Percentiles rank a stretch among this genome's conserved stretches.
phyloP scores from a whole-genome alignment of 78 protist species.

The Speleostelium caveatum region DNA sequence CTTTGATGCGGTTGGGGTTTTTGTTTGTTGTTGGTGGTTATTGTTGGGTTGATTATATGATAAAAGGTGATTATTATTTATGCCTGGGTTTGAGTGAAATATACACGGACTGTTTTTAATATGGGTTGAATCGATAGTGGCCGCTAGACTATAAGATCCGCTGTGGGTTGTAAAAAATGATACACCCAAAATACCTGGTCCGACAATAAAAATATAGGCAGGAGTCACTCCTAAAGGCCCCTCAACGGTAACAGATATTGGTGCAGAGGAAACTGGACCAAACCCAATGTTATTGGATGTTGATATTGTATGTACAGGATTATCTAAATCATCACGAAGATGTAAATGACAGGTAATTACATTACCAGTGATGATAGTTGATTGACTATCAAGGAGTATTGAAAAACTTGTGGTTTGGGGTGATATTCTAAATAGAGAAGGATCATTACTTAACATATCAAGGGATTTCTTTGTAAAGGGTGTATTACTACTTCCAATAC shows the following conservation, averaged over 20 bases:
- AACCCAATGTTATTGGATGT: slow-evolving; percentile 4
- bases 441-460: neutral
- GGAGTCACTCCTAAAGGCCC: slow-evolving; percentile 15
- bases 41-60: slow-evolving; percentile 6
- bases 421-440: slow-evolving; percentile 7
- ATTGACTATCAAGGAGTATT: too few species aligned
- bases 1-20: neutral
- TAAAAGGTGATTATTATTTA: neutral
- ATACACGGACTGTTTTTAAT: slow-evolving; percentile 12
- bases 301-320: slow-evolving; percentile 24
- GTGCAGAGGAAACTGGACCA: slow-evolving; percentile 36
- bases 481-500: too few species aligned
- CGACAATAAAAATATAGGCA: slow-evolving; percentile 15
- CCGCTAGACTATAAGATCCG: slow-evolving; percentile 23
- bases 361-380: slow-evolving; percentile 23
- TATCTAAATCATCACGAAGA: slow-evolving; percentile 56
- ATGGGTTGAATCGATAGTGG: neutral
- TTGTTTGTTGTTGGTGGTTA: neutral
- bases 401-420: slow-evolving; percentile 9
- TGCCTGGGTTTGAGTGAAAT: neutral
- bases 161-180: slow-evolving; percentile 23
- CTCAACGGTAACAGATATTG: neutral
- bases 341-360: slow-evolving; percentile 19
- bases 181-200: slow-evolving; percentile 44
- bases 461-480: neutral